Base-by-base conservation (phyloP, 2,329 filamentous ascomycete species). In the Pseudogymnoascus sp. region DNA sequence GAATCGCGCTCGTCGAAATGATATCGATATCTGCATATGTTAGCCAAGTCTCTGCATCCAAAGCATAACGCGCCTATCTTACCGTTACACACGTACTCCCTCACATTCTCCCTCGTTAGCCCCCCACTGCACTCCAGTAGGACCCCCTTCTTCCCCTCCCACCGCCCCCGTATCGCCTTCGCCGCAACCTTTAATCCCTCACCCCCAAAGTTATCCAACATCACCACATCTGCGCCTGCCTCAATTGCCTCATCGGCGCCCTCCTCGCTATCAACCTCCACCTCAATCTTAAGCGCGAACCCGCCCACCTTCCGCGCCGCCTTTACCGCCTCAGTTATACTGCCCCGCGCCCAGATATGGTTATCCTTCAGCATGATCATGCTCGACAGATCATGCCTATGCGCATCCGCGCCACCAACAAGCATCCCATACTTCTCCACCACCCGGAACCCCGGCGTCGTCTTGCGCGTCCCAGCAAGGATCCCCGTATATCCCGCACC, bases 311-410 rank as follows among this genome's bases (percentile, higher is more conserved):
- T 82, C 73, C 91, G 91, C 23, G 94, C 94, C 2, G 93, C 91
- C 41, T 80, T 79, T 23, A 99, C 92, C 5, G 94, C 94, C 22
- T 89, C 85, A 1, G 89, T 86, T 74, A 99, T 97, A 72, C 89
- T 90, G 25, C 88, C 88, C 61, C 89, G 88, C 66, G 91, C 91
- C 89, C 93, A 97, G 63, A 99, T 88, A 76, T 99, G 94, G 76
- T 99, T 99, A 77, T 99, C 94, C 79, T 99, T 99, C 67, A 99
- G 82, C 94, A 99, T 99, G 62, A 92, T 92, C 94, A 99, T 97
- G 67, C 88, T 84, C 74, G 86, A 90, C 62, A 99, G 80, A 74
- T 99, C 94, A 77, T 96, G 91, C 33, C 94, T 82, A 75, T 99
- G 94, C 2, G 88, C 85, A 76, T 99, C 94, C 14, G 91, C 92